Evolutionary conservation across 2,329 filamentous ascomycete species (phyloP), one percentile per base, ranked within the genome.

Genomic region (Phaeosphaeria sp.): DNA sequence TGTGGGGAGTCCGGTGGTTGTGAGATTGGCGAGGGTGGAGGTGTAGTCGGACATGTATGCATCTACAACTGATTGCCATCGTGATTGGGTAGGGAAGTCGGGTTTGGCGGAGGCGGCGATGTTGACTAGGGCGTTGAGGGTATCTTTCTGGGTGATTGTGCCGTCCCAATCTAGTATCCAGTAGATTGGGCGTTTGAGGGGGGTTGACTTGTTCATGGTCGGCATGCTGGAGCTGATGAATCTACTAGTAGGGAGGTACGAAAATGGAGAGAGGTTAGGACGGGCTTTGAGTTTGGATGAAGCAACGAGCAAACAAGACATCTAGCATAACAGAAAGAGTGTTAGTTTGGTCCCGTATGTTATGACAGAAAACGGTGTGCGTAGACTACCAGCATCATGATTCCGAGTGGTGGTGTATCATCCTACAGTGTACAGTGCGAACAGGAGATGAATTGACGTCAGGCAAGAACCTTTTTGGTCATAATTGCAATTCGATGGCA

Each of bases 91-190:
- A 18, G 65, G 62, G 25, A 63, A 59, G 11, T 55, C 55, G 15
- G 69, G 66, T 21, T 70, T 74, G 23, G 53, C 46, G 25, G 72
- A 62, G n/a, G 67, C 64, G 1, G 77, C 72, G 15, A 82, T 75
- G 30, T 68, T 66, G 42, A 76, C 79, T 10, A 83, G 72, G 15
- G 78, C 54, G n/a, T 76, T 64, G 50, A 83, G 74, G 0, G 81
- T 82, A 61, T 83, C 81, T 21, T 72, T 72, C 42, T 66, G 63
- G 13, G 81, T 82, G 25, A 82, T 65, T 0, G 81, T 83, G 54
- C 80, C 80, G 61, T 83, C 81, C 73, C 78, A 83, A 66, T 83
- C 81, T 15, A 83, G 67, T 7, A 82, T 61, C 63, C 78, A 72
- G 46, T 77, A 73, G 15, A 79, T 64, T 18, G 67, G 63, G 5